Percentiles rank a stretch among this genome's conserved stretches.
These are phyloP conservation scores for Astrocystis sublimbata DNA, from an alignment of 495 filamentous ascomycete species.

Conservation along the genomic window DNA sequence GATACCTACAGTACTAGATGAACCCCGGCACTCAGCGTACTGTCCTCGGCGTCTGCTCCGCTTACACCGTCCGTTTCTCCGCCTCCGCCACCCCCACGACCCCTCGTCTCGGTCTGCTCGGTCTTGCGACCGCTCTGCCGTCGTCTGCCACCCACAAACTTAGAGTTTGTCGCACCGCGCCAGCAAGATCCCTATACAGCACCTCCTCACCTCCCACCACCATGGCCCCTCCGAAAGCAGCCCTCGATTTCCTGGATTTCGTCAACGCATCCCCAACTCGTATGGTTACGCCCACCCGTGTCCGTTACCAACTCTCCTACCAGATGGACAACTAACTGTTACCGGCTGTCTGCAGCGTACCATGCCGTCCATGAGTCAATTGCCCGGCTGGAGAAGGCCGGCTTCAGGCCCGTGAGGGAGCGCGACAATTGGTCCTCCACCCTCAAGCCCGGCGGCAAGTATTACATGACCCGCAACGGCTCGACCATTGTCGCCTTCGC, in stretches of 20 bases:
- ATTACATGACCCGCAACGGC: slow-evolving; percentile 92
- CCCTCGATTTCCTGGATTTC: slow-evolving; percentile 86
- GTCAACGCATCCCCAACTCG: slow-evolving; percentile 94
- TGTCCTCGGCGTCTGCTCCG: slow-evolving; percentile 13
- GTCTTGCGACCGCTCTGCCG: background rate
- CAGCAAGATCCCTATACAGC: slow-evolving; percentile 19
- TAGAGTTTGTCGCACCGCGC: background rate
- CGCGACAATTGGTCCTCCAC: slow-evolving; percentile 82
- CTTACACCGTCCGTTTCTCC: slow-evolving; percentile 8
- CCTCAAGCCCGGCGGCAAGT: slow-evolving; percentile 86
- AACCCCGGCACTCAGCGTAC: slow-evolving; percentile 6
- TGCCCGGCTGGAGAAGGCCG: slow-evolving; percentile 71
- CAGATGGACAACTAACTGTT: slow-evolving; percentile 21
- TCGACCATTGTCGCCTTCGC: slow-evolving; percentile 95
- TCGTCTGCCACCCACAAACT: background rate
- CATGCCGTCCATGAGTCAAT: slow-evolving; percentile 85
- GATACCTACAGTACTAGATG: slow-evolving; percentile 4
- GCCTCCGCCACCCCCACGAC: slow-evolving; percentile 5
- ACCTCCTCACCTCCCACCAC: slow-evolving; percentile 29
- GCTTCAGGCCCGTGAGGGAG: slow-evolving; percentile 88
- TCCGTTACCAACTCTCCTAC: background rate
- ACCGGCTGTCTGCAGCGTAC: slow-evolving; percentile 64
- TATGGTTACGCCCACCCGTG: slow-evolving; percentile 57
- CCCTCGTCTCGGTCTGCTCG: slow-evolving; percentile 19
- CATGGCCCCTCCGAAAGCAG: slow-evolving; percentile 65